phyloP scores from a whole-genome alignment of 495 filamentous ascomycete species.

The Aspergillus affinis region DNA sequence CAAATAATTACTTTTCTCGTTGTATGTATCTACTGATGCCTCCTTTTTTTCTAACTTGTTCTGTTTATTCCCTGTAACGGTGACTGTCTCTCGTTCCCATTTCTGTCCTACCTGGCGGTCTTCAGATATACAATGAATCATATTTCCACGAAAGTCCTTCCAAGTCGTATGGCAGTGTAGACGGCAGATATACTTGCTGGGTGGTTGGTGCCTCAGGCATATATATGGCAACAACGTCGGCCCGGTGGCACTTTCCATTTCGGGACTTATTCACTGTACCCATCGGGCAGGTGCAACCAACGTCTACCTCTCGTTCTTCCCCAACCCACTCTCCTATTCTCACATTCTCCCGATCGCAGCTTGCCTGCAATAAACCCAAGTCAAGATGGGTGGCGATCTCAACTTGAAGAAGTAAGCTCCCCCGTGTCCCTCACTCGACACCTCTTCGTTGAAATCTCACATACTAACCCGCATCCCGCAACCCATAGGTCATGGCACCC shows the following conservation, averaged over 20 bases:
- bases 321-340: neutral
- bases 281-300: neutral
- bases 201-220: constrained; percentile 3
- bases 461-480: neutral
- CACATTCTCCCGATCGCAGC: constrained; percentile 17
- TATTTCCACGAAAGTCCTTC: neutral
- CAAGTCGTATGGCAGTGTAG: too few species aligned
- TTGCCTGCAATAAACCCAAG: neutral
- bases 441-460: constrained; percentile 1
- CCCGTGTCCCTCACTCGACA: neutral
- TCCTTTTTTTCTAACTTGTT: neutral
- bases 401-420: constrained; percentile 79
- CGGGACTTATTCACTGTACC: neutral
- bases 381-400: constrained; percentile 83
- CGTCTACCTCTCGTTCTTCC: constrained; percentile 9
- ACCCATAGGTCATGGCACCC: constrained; percentile 76
- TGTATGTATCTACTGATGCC: constrained; percentile 28
- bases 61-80: neutral
- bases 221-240: constrained; percentile 5
- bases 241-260: constrained; percentile 9
- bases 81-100: neutral
- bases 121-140: neutral
- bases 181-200: too few species aligned
- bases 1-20: constrained; percentile 26
- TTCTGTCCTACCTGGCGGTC: neutral